Evolutionary conservation across 495 filamentous ascomycete genomes (phyloP).

Genomic region (Daldinia grandis): DNA sequence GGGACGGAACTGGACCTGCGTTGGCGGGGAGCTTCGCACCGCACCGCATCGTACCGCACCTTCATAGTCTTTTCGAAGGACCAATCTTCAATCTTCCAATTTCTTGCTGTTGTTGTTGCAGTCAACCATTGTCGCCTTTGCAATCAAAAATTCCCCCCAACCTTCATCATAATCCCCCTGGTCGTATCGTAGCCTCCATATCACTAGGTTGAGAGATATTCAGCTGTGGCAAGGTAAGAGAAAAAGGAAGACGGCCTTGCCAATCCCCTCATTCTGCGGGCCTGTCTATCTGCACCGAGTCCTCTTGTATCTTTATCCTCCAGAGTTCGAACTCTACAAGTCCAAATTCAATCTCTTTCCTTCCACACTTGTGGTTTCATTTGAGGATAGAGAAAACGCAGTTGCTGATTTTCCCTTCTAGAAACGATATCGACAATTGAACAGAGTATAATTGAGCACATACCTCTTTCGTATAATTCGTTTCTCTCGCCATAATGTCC

Average conservation of each 20-base stretch:
- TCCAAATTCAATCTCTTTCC: constrained; percentile 10
- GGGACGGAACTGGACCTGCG: constrained; percentile 4
- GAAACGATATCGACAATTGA: constrained; percentile 20
- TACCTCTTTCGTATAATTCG: constrained; percentile 32
- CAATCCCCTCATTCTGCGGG: constrained; percentile 24
- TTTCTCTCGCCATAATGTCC: constrained; percentile 73
- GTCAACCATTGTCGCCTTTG: constrained; percentile 11
- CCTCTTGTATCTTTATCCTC: constrained; percentile 20
- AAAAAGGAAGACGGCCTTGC: constrained; percentile 14
- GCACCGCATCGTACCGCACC: constrained; percentile 19
- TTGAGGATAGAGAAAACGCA: constrained; percentile 19
- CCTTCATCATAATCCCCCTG: constrained; percentile 8
- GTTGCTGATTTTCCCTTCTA: constrained; percentile 29
- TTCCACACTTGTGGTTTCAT: constrained; percentile 32
- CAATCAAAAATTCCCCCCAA: constrained; percentile 22
- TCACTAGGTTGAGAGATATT: constrained; percentile 33
- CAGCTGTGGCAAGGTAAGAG: constrained; percentile 42
- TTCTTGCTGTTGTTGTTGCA: constrained; percentile 17
- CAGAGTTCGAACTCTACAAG: constrained; percentile 5
- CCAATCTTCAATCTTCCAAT: constrained; percentile 24
- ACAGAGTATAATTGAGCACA: constrained; percentile 36
- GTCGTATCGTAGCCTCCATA: constrained; percentile 35
- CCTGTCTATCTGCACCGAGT: constrained; percentile 4
- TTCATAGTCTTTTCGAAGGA: constrained; percentile 29
- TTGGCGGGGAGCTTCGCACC: constrained; percentile 40